Conservation (phyloP, 1,284 basidiomycete species). For the Erythrobasidium hasegawianum region DNA sequence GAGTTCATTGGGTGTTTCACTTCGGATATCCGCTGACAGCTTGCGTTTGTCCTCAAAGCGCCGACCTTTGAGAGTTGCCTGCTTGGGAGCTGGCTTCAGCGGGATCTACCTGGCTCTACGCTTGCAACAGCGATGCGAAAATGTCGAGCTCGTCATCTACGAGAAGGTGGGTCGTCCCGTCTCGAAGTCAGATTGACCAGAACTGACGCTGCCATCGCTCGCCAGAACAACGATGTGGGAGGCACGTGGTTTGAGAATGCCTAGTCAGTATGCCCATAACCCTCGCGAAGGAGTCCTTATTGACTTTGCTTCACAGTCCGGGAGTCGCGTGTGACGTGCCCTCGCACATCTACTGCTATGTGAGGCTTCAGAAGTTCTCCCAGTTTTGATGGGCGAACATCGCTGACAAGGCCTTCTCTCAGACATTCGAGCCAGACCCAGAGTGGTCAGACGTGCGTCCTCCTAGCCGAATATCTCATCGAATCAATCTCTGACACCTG, state of each 20-base stretch:
- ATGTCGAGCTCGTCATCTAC: constrained; percentile 40
- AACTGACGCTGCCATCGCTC: too few species aligned
- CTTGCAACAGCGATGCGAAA: constrained; percentile 34
- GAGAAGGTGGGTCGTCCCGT: constrained; percentile 33
- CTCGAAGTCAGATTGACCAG: background rate
- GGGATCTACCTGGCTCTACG: constrained; percentile 39
- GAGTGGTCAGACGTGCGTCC: constrained; percentile 10
- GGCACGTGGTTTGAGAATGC: constrained; percentile 45
- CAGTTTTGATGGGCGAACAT: too few species aligned
- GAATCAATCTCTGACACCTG: background rate
- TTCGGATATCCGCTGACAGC: constrained; percentile 7
- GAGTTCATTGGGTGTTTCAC: background rate
- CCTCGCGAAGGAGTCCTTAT: background rate
- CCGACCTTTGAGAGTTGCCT: constrained; percentile 37
- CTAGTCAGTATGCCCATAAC: constrained; percentile 25
- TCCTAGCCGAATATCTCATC: background rate
- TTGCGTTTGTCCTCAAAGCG: background rate
- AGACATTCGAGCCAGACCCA: constrained; percentile 15
- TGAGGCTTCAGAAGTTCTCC: too few species aligned
- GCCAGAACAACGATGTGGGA: constrained; percentile 27
- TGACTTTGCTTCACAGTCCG: constrained; percentile 24
- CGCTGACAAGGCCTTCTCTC: too few species aligned
- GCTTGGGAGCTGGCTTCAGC: constrained; percentile 40
- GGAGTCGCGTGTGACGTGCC: constrained; percentile 36
- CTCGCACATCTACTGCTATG: constrained; percentile 20